Base-by-base conservation (phyloP, 495 filamentous ascomycete species). In the Corynascus novoguineensis region DNA sequence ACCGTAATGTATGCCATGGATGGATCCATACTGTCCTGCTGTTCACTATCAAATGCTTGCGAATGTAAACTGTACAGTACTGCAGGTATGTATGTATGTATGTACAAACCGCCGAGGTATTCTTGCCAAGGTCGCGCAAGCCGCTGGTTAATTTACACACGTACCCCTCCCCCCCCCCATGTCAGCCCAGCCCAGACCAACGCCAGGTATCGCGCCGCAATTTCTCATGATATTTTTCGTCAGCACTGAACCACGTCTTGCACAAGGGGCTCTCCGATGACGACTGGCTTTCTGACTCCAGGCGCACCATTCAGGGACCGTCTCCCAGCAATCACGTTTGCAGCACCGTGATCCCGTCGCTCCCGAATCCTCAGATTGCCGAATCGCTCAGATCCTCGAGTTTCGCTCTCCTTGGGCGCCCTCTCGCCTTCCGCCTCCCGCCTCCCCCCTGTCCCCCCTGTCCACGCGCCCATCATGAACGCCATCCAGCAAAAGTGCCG, bases 401-500 rank as follows among this genome's bases (percentile, higher is more conserved):
- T 31, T 5, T 10, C n/a, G 31, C 11, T 32, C 6, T 46, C 15
- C 35, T 40, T 40, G 37, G 28, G 28, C 37, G 15, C 37, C n/a
- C n/a, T 15, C n/a, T 31, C 35, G 32, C 10, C 17, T 17, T 58
- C n/a, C 9, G n/a, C n/a, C n/a, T n/a, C 53, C n/a, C 51, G 21
- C 17, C 34, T 4, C 2, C 32, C 3, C 32, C 7, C 17, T 22
- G 31, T 21, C 21, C 24, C 32, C 34, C 7, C 21, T 17, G 8
- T 17, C 25, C 17, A 34, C 34, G 45, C 47, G 50, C 54, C 59
- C 66, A 71, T 57, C 60, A 83, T 83, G 80, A 74, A 83, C 59
- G 75, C 80, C 64, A 73, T 83, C 60, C 71, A 76, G 69, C 73
- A 83, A 64, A 78, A 70, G 70, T 83, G 80, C 65, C 88, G 90